Base-by-base conservation (phyloP, 169 alveolate species). In the Besnoitia besnoiti region DNA sequence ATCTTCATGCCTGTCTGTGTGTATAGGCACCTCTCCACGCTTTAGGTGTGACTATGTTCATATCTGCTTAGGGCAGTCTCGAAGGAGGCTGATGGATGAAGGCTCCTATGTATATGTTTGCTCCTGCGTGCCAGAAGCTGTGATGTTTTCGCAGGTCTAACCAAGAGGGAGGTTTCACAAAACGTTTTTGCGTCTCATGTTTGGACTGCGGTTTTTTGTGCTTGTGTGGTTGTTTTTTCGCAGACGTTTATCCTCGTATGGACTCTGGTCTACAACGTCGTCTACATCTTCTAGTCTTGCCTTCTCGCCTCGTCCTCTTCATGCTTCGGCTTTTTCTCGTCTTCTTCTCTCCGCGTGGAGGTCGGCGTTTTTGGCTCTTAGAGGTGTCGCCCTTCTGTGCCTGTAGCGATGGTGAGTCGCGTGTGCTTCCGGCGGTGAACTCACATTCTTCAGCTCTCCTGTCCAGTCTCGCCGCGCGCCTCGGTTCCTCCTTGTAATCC, bases 201-300 rank as follows among this genome's bases (percentile, higher is more conserved):
- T 19, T 55, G 4, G n/a, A 19, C 30, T 19, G n/a, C 67, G 67
- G 30, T 19, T 55, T 16, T 55, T 55, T 46, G 51, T 51, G 59
- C 35, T 24, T 82, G 42, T 42, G 30, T 82, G 35, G 8, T 16
- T 14, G 35, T 33, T 14, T 37, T 55, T 40, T 10, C 51, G 55
- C 90, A 90, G 93, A 90, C 93, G 21, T 90, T 90, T 40, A 87
- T 90, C 47, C 90, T 90, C 39, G 44, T 85, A 1, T 90, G 93
- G 93, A 90, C 93, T 8, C 67, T 90, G 50, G 49, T 79, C 84
- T 90, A 90, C 85, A 90, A 90, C 73, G 35, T 55, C 35, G 93
- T 90, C 30, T 90, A 77, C 76, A 85, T 90, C 62, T 90, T 90
- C 40, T 90, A 55, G 49, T 24, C n/a, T 0, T 8, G 16, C 30